phyloP scores from a whole-genome alignment of 257 asterid species.

The Salvia rosmarinus region DNA sequence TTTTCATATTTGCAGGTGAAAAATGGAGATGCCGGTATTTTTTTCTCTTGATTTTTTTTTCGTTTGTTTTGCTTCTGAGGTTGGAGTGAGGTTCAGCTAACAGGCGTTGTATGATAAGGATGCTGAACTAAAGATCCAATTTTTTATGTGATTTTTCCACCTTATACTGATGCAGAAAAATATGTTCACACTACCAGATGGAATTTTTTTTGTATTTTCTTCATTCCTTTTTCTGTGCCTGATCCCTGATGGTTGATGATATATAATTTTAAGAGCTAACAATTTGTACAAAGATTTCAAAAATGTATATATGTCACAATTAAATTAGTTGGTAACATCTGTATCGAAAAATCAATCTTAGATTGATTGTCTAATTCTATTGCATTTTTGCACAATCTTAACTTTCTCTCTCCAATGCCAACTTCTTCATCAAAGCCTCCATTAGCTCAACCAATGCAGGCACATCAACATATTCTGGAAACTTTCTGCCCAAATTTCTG shows the following conservation, averaged over 20 bases:
- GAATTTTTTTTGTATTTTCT: constrained; percentile 10
- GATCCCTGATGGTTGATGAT: background rate
- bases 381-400: background rate
- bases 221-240: background rate
- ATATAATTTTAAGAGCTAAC: background rate
- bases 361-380: background rate
- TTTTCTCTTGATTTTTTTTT: constrained; percentile 29
- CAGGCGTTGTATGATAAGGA: constrained; percentile 30
- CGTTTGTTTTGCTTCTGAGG: constrained; percentile 27
- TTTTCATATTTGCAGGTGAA: constrained; percentile 30
- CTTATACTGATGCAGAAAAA: constrained; percentile 22
- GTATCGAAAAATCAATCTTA: no score
- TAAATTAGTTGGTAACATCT: no score
- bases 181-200: constrained; percentile 19
- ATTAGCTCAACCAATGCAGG: background rate
- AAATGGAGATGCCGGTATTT: constrained; percentile 27
- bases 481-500: background rate
- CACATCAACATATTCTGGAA: background rate
- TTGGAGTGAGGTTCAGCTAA: constrained; percentile 27
- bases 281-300: no score
- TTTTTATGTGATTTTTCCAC: constrained; percentile 28
- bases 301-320: no score
- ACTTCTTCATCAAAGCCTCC: background rate
- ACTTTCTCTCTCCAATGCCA: background rate
- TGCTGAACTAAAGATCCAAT: constrained; percentile 30